Evolutionary conservation across 2,329 filamentous ascomycete genomes (phyloP).

Genomic region (Botrytis fabae): DNA sequence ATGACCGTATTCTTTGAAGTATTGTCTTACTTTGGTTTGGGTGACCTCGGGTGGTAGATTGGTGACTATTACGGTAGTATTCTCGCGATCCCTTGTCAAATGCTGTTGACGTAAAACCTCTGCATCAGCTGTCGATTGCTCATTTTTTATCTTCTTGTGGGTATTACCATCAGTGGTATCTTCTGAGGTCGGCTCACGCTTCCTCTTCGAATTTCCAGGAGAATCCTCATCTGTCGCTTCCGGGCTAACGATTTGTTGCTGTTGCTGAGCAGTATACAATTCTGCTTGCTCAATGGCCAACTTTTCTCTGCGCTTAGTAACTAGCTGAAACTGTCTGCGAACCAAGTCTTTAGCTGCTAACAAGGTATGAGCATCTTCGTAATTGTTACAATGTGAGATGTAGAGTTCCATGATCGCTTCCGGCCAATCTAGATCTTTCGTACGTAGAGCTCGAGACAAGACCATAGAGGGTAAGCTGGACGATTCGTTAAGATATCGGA

Average conservation of each 20-base stretch:
- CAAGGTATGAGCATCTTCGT: constrained; percentile 76
- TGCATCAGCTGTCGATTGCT: constrained; percentile 41
- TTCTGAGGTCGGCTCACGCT: constrained; percentile 62
- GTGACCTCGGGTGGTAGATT: constrained; percentile 71
- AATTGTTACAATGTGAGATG: constrained; percentile 81
- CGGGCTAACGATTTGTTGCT: constrained; percentile 37
- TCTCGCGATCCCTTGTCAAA: constrained; percentile 82
- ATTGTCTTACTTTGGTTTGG: constrained; percentile 76
- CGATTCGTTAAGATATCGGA: constrained; percentile 46
- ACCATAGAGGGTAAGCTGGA: constrained; percentile 75
- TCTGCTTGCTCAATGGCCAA: constrained; percentile 64
- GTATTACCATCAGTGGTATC: constrained; percentile 50
- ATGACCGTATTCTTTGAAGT: constrained; percentile 86
- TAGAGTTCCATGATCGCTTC: constrained; percentile 75
- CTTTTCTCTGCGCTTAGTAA: constrained; percentile 63
- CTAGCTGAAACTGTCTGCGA: constrained; percentile 64
- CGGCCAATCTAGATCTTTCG: constrained; percentile 69
- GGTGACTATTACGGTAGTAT: constrained; percentile 79
- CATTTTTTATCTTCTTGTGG: constrained; percentile 65
- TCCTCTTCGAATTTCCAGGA: constrained; percentile 60
- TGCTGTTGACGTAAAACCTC: constrained; percentile 42
- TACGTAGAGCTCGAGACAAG: constrained; percentile 66
- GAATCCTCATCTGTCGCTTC: constrained; percentile 35
- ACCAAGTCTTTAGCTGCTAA: constrained; percentile 73
- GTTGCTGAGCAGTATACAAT: constrained; percentile 47